Evolutionary conservation across 2,329 filamentous ascomycete genomes (phyloP), one percentile per base, ranked within the genome.

Genomic region (Phaeomoniella chlamydospora): DNA sequence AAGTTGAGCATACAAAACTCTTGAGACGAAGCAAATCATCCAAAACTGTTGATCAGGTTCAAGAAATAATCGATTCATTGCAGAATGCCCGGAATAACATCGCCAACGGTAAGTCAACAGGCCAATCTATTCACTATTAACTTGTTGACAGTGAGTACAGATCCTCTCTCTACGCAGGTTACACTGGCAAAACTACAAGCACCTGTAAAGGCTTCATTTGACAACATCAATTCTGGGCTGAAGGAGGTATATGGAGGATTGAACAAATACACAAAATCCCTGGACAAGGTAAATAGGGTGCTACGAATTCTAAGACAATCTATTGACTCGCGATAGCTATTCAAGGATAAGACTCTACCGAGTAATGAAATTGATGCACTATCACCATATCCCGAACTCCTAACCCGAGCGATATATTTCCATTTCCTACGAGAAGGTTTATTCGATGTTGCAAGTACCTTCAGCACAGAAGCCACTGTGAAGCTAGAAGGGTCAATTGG

Each of bases 401-500:
- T 96, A 52, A 92, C 94, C 59, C 76, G 87, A 38, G 88, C 90
- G 4, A 92, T 98, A 47, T 83, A 83, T 6, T 94, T 96, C 86
- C 90, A 98, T 53, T 71, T 98, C 15, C 70, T 98, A 29, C 82
- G 90, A 29, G 88, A 96, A 60, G 90, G 90, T 34, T 82, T 94
- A 52, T 98, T 98, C 56, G 70, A 69, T 15, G 87, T 94, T 2
- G 88, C 88, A 10, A 76, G 78, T 12, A 85, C 78, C 1, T 94
- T 98, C 48, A 73, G 94, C 34, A 64, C 70, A 11, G 90, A 96
- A 63, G 45, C 58, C 44, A 40, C 53, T 35, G 33, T 41, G 22
- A 53, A 54, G 15, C 39, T 49, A 38, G 49, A 54, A 45, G 38
- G 43, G 10, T 37, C 44, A 3, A 46, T 43, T 36, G 45, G 44